Evolutionary conservation across 495 filamentous ascomycete species (phyloP), one percentile per base, ranked within the genome.

Genomic region (Aspergillus mulundensis): DNA sequence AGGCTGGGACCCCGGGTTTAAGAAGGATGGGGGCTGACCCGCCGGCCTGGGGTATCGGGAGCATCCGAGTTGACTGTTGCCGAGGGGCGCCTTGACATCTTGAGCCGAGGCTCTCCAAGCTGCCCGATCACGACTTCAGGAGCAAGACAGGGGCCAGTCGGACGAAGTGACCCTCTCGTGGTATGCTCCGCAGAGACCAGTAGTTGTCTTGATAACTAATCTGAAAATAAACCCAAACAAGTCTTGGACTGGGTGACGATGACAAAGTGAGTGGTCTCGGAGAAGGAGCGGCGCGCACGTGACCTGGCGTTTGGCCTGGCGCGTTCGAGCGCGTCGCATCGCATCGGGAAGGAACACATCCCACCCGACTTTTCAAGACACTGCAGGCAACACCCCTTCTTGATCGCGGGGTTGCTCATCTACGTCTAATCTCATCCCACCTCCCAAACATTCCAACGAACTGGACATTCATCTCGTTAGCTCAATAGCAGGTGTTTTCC

Each of bases 251-350:
- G 32, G 12, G 18, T 10, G 5, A 14, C 19, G 19, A 6, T 44
- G 16, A 23, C 5, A 15, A 6, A n/a, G n/a, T n/a, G n/a, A n/a
- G 7, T 42, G 16, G 44, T 3, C 23, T 18, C 30, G 16, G 8
- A 18, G 45, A 45, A 28, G 53, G 52, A 7, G 41, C 38, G 12
- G 12, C 11, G n/a, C 1, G 19, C 62, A 65, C 62, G 62, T 65
- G 62, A 65, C 44, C 36, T 60, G 62, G 62, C 56, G 62, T 65
- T 53, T n/a, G n/a, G 32, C 15, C 19, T 20, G 49, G 34, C 61
- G 61, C 61, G 61, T 54, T 28, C 25, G 25, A 48, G 59, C 62
- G 62, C 57, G 62, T 65, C 59, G 59, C 59, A 62, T 60, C 54
- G 32, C 12, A 36, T 36, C 12, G 32, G 32, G 53, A 47, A 57